Percentiles rank a stretch among this genome's conserved stretches.
phyloP scores from a whole-genome alignment of 1,284 basidiomycete genomes.

The Laetiporus sulphureus region DNA sequence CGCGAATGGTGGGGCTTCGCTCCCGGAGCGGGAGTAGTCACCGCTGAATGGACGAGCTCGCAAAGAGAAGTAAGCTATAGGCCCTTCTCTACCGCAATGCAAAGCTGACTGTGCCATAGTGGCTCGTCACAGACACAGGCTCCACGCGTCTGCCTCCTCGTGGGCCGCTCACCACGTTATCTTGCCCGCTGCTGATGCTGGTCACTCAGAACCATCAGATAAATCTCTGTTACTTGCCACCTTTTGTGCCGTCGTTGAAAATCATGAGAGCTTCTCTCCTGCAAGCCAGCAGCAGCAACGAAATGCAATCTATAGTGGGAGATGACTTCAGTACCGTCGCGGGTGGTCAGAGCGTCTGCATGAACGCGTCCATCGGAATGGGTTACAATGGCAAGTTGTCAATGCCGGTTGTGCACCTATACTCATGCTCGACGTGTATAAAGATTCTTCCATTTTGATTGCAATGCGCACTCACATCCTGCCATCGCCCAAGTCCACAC shows the following conservation, averaged over 20 bases:
- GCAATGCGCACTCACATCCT: slow-evolving; percentile 48
- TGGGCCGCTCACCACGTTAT: slow-evolving; percentile 20
- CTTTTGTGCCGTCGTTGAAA: slow-evolving; percentile 14
- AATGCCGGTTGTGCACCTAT: no score
- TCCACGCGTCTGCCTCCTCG: slow-evolving; percentile 24
- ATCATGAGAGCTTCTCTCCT: slow-evolving; percentile 19
- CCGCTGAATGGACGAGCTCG: slow-evolving; percentile 52
- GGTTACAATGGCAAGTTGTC: slow-evolving; percentile 49
- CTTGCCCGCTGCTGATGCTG: slow-evolving; percentile 22
- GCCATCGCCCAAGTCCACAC: slow-evolving; percentile 14
- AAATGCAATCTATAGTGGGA: slow-evolving; percentile 16
- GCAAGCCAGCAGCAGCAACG: slow-evolving; percentile 8
- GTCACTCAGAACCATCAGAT: slow-evolving; percentile 27
- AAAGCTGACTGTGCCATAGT: slow-evolving; percentile 15
- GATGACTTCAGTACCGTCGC: slow-evolving; percentile 30
- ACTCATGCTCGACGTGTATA: no score
- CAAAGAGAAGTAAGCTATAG: slow-evolving; percentile 48
- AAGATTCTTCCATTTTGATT: slow-evolving; percentile 56
- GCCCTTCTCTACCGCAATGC: not conserved
- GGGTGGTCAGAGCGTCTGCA: slow-evolving; percentile 43
- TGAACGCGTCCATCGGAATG: slow-evolving; percentile 55
- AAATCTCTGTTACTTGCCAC: slow-evolving; percentile 20
- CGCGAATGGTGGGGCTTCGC: slow-evolving; percentile 51
- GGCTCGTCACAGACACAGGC: slow-evolving; percentile 24
- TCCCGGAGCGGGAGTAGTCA: slow-evolving; percentile 48